These are phyloP conservation scores for Citrullus amarus DNA, from an alignment of 306 rosid genomes.

Conservation along the genomic window DNA sequence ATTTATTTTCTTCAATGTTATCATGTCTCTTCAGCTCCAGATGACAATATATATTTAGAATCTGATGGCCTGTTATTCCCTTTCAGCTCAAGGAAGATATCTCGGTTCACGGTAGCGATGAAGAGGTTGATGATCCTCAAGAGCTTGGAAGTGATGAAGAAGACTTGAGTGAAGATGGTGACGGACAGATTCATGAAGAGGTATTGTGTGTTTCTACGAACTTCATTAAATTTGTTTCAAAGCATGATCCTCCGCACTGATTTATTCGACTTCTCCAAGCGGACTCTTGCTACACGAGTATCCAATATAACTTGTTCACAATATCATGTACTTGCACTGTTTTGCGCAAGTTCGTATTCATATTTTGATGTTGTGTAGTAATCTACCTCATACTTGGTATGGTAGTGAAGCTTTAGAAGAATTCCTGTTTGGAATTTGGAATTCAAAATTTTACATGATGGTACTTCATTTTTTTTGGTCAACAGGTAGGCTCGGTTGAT, in stretches of 20 bases:
- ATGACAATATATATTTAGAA: neutral
- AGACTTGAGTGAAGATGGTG: conserved; percentile 56
- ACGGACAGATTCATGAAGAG: conserved; percentile 53
- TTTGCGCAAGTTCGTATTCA: neutral
- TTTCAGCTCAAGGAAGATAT: conserved; percentile 74
- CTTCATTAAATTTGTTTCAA: neutral
- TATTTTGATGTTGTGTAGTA: neutral
- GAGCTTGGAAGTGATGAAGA: conserved; percentile 81
- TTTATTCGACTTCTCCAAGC: neutral
- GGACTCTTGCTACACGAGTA: neutral
- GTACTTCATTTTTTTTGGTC: neutral
- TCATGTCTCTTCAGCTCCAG: neutral
- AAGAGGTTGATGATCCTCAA: conserved; percentile 70
- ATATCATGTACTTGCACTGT: neutral
- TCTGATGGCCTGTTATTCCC: neutral
- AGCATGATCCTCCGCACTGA: neutral
- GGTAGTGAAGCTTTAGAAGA: neutral
- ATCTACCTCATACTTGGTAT: neutral
- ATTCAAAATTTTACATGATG: neutral
- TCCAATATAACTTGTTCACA: neutral
- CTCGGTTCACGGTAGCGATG: conserved; percentile 91
- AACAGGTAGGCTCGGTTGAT: conserved; percentile 83
- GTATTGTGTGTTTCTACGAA: conserved; percentile 21
- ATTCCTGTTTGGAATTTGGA: neutral
- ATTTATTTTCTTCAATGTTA: neutral